These are phyloP conservation scores for Prunus yedoensis DNA, from an alignment of 331 rosid species.

Conservation along the genomic window DNA sequence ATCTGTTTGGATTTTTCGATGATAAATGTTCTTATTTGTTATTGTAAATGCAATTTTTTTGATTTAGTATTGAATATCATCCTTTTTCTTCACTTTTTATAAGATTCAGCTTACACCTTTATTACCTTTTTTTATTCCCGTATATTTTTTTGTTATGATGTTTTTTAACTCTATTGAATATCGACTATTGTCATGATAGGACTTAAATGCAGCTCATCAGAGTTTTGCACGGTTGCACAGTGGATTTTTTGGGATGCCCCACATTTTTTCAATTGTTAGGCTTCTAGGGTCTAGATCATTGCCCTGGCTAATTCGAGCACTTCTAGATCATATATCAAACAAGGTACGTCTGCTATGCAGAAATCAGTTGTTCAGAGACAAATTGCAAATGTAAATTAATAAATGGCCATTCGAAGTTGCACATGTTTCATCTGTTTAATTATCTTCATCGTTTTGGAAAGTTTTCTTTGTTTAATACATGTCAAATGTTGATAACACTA, in stretches of 20 bases:
- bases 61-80: neutral
- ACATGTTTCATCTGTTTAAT: neutral
- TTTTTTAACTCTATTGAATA: neutral
- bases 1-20: neutral
- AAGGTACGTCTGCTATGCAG: slow-evolving; percentile 51
- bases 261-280: slow-evolving; percentile 78
- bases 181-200: slow-evolving; percentile 42
- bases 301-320: slow-evolving; percentile 97
- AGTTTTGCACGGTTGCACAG: slow-evolving; percentile 93
- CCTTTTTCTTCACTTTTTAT: neutral
- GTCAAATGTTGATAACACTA: neutral
- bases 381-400: neutral
- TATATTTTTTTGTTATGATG: neutral
- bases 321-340: slow-evolving; percentile 93
- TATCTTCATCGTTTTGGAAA: neutral
- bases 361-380: neutral
- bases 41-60: neutral
- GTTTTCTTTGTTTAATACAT: slow-evolving; percentile 3
- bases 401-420: neutral
- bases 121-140: neutral
- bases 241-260: slow-evolving; percentile 97
- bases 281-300: slow-evolving; percentile 94
- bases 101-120: neutral
- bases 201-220: slow-evolving; percentile 93
- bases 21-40: neutral